Percentiles rank a stretch among this genome's conserved stretches.
Conservation (phyloP, 768 basidiomycete genomes). For the Trametes cubensis region DNA sequence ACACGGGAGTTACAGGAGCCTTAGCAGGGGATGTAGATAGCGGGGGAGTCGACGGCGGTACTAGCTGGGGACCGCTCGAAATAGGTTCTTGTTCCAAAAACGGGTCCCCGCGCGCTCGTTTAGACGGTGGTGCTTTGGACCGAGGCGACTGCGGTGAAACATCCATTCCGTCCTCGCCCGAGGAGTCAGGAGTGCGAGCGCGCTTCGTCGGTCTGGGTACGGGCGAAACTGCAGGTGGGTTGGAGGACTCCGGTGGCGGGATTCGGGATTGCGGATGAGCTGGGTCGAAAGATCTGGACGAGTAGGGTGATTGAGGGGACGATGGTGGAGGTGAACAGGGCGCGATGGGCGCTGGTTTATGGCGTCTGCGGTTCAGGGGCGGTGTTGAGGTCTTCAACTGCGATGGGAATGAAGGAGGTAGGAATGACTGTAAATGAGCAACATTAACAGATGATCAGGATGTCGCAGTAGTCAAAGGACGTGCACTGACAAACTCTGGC, state of each 20-base stretch:
- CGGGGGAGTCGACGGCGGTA: constrained; percentile 35
- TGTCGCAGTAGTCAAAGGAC: not conserved
- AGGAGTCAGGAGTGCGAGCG: constrained; percentile 23
- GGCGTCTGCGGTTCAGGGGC: constrained; percentile 32
- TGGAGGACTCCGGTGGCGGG: constrained; percentile 27
- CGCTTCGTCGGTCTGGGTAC: constrained; percentile 23
- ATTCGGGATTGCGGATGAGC: constrained; percentile 24
- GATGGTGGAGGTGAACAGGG: constrained; percentile 32
- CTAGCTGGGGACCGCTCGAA: constrained; percentile 23
- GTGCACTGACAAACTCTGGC: constrained; percentile 41
- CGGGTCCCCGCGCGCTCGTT: constrained; percentile 26
- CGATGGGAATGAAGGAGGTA: constrained; percentile 59
- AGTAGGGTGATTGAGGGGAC: constrained; percentile 31
- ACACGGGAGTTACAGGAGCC: constrained; percentile 18
- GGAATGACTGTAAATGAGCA: constrained; percentile 40
- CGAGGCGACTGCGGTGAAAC: constrained; percentile 13
- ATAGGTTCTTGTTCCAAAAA: constrained; percentile 16
- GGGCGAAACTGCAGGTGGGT: constrained; percentile 15
- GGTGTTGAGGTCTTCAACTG: constrained; percentile 60
- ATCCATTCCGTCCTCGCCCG: constrained; percentile 19
- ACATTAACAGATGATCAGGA: constrained; percentile 19
- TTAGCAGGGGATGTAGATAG: constrained; percentile 36
- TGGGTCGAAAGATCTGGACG: constrained; percentile 23
- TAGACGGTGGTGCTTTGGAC: constrained; percentile 11
- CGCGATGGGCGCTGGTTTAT: constrained; percentile 49